These are phyloP conservation scores for Rhodofomes roseus DNA, from an alignment of 1,284 basidiomycete genomes.

Conservation along the genomic window DNA sequence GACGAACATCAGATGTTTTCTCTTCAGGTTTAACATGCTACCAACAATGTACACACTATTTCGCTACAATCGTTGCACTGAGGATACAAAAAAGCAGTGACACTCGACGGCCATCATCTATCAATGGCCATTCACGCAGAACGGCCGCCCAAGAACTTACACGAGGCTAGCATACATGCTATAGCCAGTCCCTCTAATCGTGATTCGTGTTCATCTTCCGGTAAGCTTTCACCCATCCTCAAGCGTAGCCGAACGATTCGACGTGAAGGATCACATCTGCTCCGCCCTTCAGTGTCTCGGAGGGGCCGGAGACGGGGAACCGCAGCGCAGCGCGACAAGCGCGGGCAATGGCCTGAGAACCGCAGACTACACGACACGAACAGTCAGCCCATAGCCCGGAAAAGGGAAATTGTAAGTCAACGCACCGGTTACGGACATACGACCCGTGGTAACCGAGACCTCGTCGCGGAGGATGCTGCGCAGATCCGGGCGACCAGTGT, in stretches of 20 bases:
- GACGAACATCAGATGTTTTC: too few relatives aligned
- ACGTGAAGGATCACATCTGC: slow-evolving; percentile 43
- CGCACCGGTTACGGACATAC: slow-evolving; percentile 41
- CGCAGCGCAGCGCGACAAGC: slow-evolving; percentile 37
- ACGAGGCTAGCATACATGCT: too few relatives aligned
- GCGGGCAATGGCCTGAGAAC: slow-evolving; percentile 38
- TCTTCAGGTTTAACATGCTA: too few relatives aligned
- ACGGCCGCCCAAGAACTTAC: too few relatives aligned
- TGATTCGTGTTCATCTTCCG: too few relatives aligned
- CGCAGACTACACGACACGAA: slow-evolving; percentile 37
- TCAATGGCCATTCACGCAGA: too few relatives aligned
- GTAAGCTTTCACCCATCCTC: not conserved
- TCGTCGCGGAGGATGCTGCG: slow-evolving; percentile 25
- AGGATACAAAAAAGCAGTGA: too few relatives aligned
- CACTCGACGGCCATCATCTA: too few relatives aligned
- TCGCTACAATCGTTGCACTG: too few relatives aligned
- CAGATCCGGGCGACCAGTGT: slow-evolving; percentile 31
- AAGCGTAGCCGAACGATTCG: slow-evolving; percentile 44
- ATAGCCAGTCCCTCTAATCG: too few relatives aligned
- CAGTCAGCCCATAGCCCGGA: not conserved
- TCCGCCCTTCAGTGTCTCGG: slow-evolving; percentile 35
- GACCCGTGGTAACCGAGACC: slow-evolving; percentile 16
- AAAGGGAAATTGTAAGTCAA: not conserved
- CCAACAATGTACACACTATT: too few relatives aligned
- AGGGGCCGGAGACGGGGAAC: slow-evolving; percentile 32